Conservation (phyloP, 305 asterid genomes). For the Fraxinus greggii region DNA sequence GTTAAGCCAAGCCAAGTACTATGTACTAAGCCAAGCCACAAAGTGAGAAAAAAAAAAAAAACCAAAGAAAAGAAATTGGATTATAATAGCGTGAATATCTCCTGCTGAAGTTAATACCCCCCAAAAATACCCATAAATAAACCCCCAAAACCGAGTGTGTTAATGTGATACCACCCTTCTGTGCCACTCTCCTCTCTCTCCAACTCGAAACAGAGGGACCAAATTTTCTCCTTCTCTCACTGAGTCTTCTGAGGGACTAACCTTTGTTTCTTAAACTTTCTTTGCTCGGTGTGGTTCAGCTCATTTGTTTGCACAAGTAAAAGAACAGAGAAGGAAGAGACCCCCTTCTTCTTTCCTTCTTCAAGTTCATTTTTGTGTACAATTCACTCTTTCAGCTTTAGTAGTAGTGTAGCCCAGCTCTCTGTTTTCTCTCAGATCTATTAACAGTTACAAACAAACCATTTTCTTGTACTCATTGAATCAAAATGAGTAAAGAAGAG, state of each 20-base stretch:
- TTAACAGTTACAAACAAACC: not conserved
- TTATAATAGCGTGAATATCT: conserved; percentile 22
- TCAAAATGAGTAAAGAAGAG: conserved; percentile 92
- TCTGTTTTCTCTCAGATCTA: conserved; percentile 43
- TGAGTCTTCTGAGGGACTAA: conserved; percentile 22
- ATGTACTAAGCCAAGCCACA: conserved; percentile 27
- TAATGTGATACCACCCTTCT: conserved; percentile 33
- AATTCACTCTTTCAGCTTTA: not conserved
- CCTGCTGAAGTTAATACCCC: conserved; percentile 15
- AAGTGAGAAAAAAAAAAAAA: not conserved
- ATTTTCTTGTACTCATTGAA: conserved; percentile 22
- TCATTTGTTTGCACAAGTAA: not conserved
- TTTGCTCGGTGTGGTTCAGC: conserved; percentile 23
- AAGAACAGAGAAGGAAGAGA: not conserved
- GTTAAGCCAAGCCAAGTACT: conserved; percentile 37
- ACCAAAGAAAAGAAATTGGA: not conserved
- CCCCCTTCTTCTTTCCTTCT: not conserved
- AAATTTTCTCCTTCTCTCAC: conserved; percentile 19
- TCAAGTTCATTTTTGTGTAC: not conserved
- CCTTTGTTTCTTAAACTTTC: conserved; percentile 19
- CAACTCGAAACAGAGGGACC: conserved; percentile 20
- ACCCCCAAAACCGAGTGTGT: conserved; percentile 45
- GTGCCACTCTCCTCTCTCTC: conserved; percentile 9
- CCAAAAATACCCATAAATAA: conserved; percentile 37
- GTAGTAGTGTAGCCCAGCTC: not conserved